Percentiles rank a stretch among this genome's conserved stretches.
phyloP scores from a whole-genome alignment of 306 rosid genomes.

The Cucurbita ficifolia region DNA sequence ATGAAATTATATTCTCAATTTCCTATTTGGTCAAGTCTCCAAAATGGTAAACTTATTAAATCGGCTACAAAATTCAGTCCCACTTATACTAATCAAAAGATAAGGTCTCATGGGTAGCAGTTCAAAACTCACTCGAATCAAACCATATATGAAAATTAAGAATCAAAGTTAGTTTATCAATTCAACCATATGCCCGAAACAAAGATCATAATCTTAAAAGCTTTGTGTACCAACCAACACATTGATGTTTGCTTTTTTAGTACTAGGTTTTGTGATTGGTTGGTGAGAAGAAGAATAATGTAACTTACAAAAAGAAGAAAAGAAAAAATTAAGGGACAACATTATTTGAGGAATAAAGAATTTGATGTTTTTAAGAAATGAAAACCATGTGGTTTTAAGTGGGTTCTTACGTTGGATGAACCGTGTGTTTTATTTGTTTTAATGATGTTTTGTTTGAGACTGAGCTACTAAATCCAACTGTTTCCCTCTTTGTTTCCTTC shows the following conservation, averaged over 20 bases:
- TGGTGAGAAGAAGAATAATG: not conserved
- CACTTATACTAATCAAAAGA: no score
- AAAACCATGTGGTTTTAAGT: not conserved
- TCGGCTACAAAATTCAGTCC: no score
- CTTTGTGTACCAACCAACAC: not conserved
- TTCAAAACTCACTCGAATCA: no score
- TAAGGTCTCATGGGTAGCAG: no score
- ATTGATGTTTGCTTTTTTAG: not conserved
- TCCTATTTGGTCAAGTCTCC: no score
- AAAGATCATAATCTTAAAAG: not conserved
- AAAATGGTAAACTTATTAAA: no score
- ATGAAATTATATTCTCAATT: no score
- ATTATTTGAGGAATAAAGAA: not conserved
- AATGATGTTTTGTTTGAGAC: not conserved
- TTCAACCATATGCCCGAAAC: not conserved
- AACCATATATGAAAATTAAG: no score
- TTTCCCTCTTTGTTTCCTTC: not conserved
- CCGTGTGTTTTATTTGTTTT: not conserved
- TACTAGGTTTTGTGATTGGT: constrained; percentile 4
- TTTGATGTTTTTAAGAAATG: not conserved
- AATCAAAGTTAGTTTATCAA: no score
- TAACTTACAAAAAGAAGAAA: not conserved
- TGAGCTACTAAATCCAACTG: not conserved
- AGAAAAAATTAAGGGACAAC: not conserved
- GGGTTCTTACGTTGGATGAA: not conserved